Evolutionary conservation across 2,329 filamentous ascomycete genomes (phyloP), one percentile per base, ranked within the genome.

Genomic region (Fusarium subtropicale): DNA sequence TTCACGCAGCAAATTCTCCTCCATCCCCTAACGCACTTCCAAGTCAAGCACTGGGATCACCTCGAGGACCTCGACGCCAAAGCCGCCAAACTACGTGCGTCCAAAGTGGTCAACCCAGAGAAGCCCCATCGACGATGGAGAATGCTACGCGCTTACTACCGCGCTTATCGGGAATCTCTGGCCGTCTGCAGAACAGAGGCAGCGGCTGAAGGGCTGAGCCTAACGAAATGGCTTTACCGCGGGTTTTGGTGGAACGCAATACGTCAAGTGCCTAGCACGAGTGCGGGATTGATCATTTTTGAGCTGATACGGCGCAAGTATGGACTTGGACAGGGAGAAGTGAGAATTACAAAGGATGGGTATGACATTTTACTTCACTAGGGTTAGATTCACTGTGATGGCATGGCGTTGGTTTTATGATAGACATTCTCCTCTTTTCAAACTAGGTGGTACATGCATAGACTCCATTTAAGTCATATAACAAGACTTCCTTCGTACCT

Each of bases 221-320:
- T 90, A 77, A 76, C 83, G 24, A 82, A 80, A 16, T 94, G 91
- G 86, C 78, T 94, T 8, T 94, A 91, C 75, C 83, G 87, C 7
- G 90, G 89, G 15, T 93, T 94, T 76, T 88, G 91, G 84, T 87
- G 87, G 86, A 90, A 86, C 56, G 91, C 91, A 1, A 85, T 93
- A 54, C 83, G 90, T 7, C 91, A 93, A 78, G 90, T 92, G 3
- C 92, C 92, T 1, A 92, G 90, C 75, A 94, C 92, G 3, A 91
- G 89, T 63, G 91, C 91, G 0, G 92, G 91, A 0, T 76, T 94
- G 62, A 92, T 94, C 70, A 92, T 93, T 22, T 94, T 94, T 76
- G 92, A 94, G 79, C 76, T 94, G 45, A 88, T 93, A 38, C 82
- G 92, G 59, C 83, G 91, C 36, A 92, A 92, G 79, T 94, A 93